Conservation (phyloP, 2,329 filamentous ascomycete genomes). For the Scortechinia acanthostroma region DNA sequence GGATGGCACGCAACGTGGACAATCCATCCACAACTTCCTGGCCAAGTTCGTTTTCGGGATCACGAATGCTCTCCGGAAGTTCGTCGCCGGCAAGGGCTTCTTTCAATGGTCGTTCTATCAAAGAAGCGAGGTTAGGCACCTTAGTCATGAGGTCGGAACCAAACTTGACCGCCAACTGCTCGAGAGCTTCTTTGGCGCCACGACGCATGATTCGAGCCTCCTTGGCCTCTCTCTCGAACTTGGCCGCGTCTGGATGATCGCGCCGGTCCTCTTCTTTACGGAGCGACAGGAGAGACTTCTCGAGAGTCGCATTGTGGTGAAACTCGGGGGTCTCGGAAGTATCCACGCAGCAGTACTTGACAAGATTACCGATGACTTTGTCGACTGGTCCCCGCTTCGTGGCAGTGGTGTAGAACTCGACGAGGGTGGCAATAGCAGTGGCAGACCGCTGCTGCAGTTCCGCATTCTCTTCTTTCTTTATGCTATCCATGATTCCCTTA, state of each 20-base stretch:
- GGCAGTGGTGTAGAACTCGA: conserved; percentile 76
- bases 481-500: conserved; percentile 95
- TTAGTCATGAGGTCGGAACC: conserved; percentile 71
- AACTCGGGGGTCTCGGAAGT: conserved; percentile 97
- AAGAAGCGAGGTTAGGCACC: conserved; percentile 72
- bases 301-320: conserved; percentile 71
- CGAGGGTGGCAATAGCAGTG: conserved; percentile 73
- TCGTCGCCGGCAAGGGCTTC: conserved; percentile 64
- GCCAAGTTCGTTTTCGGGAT: conserved; percentile 70
- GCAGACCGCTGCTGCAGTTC: conserved; percentile 84
- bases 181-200: conserved; percentile 87
- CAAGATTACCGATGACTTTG: conserved; percentile 89
- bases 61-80: conserved; percentile 66
- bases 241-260: conserved; percentile 83
- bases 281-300: conserved; percentile 78
- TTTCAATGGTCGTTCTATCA: conserved; percentile 76
- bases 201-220: conserved; percentile 83
- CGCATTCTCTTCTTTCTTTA: conserved; percentile 88
- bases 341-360: conserved; percentile 96
- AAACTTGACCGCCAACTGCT: conserved; percentile 77
- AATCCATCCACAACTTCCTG: conserved; percentile 91
- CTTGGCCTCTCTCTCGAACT: conserved; percentile 82
- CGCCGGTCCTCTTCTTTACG: conserved; percentile 95
- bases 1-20: conserved; percentile 83
- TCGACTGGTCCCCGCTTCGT: conserved; percentile 81